Evolutionary conservation across 139 green algal species (phyloP), one percentile per base, ranked within the genome.

Genomic region (Zygnema circumcarinatum): DNA sequence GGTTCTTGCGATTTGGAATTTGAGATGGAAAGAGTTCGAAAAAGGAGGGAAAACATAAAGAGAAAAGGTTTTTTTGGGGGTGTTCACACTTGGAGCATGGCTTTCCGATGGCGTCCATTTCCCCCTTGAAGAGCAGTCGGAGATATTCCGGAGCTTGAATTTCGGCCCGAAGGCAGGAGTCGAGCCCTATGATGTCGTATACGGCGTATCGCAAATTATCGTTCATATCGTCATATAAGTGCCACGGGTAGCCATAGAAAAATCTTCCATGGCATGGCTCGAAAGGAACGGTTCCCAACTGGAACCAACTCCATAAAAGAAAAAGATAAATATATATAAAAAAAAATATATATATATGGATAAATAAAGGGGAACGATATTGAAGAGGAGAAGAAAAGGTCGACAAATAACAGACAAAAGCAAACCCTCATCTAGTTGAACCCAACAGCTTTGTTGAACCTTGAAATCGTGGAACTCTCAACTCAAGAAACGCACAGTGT

Each of bases 181-280:
- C 85, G 11, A 90, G 85, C 7, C 54, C 85, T 33, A 90, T 87
- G 76, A 90, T 80, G 62, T 88, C 78, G 32, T 90, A 90, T 35
- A 90, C 62, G 53, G 54, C 31, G 85, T 88, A 90, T 25, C 85
- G 76, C 62, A 90, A 52, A 2, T 39, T 52, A 47, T 90, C 85
- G 31, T 33, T 89, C 41, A 89, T 68, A 29, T 87, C 75, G 36
- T 87, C 84, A 22, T 89, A 89, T 2, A 89, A 32, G 7, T 76
- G n/a, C 84, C 84, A 89, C 21, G 84, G 84, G 16, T 89, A 85
- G 76, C 84, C 74, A 25, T 22, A 1, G 75, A 86, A 86, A 75
- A 89, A 89, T 31, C 76, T 33, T 1, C 84, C 84, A 1, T 89
- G 84, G 0, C 75, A 68, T 39, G 84, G 84, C 84, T 89, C 84